A percentile compares a stretch with the other conserved stretches of the same genome.
These are phyloP conservation scores for Stachybotrys elegans DNA, from an alignment of 2,329 filamentous ascomycete genomes.

Conservation along the genomic window DNA sequence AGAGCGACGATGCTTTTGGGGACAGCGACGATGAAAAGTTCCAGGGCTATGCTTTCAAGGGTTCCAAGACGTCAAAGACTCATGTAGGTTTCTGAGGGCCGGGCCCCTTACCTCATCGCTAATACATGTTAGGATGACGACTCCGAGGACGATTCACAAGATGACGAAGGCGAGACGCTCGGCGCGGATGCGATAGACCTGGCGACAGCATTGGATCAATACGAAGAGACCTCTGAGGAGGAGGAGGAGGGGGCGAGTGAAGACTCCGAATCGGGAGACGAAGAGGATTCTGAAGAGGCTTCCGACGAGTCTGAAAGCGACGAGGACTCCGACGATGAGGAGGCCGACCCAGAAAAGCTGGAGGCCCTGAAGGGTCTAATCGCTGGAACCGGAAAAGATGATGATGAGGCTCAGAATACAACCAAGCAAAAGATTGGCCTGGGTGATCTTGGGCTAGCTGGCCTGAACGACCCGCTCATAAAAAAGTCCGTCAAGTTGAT, in stretches of 20 bases:
- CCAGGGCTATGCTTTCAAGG: slow-evolving; percentile 61
- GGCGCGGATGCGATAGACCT: slow-evolving; percentile 56
- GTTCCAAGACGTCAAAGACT: slow-evolving; percentile 33
- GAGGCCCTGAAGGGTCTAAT: slow-evolving; percentile 65
- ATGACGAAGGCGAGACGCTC: slow-evolving; percentile 53
- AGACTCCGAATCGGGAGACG: slow-evolving; percentile 36
- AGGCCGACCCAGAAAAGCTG: slow-evolving; percentile 50
- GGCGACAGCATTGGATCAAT: slow-evolving; percentile 51
- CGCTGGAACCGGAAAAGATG: slow-evolving; percentile 59
- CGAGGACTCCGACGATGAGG: slow-evolving; percentile 42
- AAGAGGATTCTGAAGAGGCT: slow-evolving; percentile 39
- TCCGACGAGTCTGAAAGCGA: slow-evolving; percentile 35
- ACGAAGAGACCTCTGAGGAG: slow-evolving; percentile 43
- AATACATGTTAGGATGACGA: slow-evolving; percentile 40
- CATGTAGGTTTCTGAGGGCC: slow-evolving; percentile 15
- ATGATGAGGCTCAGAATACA: slow-evolving; percentile 40
- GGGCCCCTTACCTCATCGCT: neutral
- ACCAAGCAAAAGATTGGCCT: slow-evolving; percentile 66
- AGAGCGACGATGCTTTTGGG: slow-evolving; percentile 76
- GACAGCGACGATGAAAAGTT: slow-evolving; percentile 85
- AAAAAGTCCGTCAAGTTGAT: slow-evolving; percentile 77
- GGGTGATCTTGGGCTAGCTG: slow-evolving; percentile 66
- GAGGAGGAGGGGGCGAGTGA: slow-evolving; percentile 41
- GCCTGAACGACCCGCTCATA: slow-evolving; percentile 67
- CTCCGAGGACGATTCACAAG: slow-evolving; percentile 48